Evolutionary conservation across 108 stramenopile species (phyloP).

Genomic region (Skeletonema tropicum): DNA sequence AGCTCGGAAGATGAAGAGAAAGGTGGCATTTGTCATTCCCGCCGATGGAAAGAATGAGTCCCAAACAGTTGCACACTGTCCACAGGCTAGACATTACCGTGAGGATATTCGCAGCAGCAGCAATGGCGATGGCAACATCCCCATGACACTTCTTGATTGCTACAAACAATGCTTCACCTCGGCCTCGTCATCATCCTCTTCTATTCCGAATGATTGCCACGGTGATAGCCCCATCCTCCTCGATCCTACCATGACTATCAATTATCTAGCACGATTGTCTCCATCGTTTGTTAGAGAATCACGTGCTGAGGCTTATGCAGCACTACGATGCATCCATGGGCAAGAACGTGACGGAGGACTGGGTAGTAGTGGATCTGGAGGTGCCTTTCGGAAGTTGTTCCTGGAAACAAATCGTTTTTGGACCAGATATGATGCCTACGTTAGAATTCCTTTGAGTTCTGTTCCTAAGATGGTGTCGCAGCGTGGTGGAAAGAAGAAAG

Average conservation of each 20-base stretch:
- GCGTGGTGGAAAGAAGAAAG: background rate
- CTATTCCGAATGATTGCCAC: slow-evolving; percentile 16
- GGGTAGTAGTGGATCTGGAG: slow-evolving; percentile 11
- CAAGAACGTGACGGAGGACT: slow-evolving; percentile 22
- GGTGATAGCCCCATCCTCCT: slow-evolving; percentile 67
- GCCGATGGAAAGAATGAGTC: slow-evolving; percentile 52
- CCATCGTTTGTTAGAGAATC: slow-evolving; percentile 68
- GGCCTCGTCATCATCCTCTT: slow-evolving; percentile 15
- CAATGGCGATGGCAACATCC: slow-evolving; percentile 22
- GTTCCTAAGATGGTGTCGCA: slow-evolving; percentile 37
- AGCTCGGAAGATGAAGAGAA: slow-evolving; percentile 22
- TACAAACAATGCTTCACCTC: slow-evolving; percentile 52
- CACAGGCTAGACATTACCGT: slow-evolving; percentile 59
- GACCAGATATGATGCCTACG: slow-evolving; percentile 76
- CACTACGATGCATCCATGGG: slow-evolving; percentile 34
- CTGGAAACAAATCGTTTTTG: slow-evolving; percentile 75
- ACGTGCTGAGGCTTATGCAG: slow-evolving; percentile 59
- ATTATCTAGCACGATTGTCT: slow-evolving; percentile 79
- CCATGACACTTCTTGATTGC: slow-evolving; percentile 63
- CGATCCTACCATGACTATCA: slow-evolving; percentile 82
- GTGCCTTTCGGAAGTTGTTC: slow-evolving; percentile 68
- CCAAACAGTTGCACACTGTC: slow-evolving; percentile 55
- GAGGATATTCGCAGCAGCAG: slow-evolving; percentile 24
- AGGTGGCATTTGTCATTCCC: slow-evolving; percentile 70
- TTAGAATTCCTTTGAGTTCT: slow-evolving; percentile 54